Evolutionary conservation across 352 stramenopile genomes (phyloP), one percentile per base, ranked within the genome.

Genomic region (Globisporangium apiculatum): DNA sequence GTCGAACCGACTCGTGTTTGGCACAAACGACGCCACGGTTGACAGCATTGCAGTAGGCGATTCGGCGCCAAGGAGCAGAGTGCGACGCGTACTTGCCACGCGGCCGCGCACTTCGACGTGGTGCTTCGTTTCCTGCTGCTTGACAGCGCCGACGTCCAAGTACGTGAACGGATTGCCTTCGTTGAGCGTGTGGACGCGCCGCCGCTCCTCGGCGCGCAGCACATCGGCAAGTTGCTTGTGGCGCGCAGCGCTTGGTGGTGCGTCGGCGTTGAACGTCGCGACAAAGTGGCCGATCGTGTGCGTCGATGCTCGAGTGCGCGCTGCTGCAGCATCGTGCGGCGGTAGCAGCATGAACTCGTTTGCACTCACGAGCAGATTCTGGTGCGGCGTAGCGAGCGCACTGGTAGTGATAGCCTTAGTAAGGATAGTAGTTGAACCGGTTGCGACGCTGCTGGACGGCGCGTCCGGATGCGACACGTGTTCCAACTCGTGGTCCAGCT

Each of bases 151-250:
- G 17, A 81, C 58, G 38, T 83, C 66, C 51, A 86, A 83, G 53
- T 83, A 88, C 42, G 68, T 67, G 0, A 89, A 53, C 10, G 76
- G 79, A 43, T 89, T 89, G 11, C 79, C 79, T 51, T 89, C 79
- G 41, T 84, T 85, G 53, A 83, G 56, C 0, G 80, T 50, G 11
- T 67, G 54, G 11, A 69, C 62, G 17, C 70, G 58, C 7, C 70
- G 67, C 1, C 50, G 53, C 5, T 58, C 46, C 55, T 88, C 78
- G 0, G 72, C 71, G 14, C n/a, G 42, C 0, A 87, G 55, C 3
- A 73, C 70, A 12, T 56, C 31, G 5, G 64, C 51, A 31, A 82
- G 45, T 15, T 86, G 69, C 0, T 18, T 51, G n/a, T 68, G 51
- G 12, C 77, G 64, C 3, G 66, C 65, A 1, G 10, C 37, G 37